Percentiles rank a stretch among this genome's conserved stretches.
These are phyloP conservation scores for Trichoderma guizhouense DNA, from an alignment of 2,329 filamentous ascomycete species.

Conservation along the genomic window DNA sequence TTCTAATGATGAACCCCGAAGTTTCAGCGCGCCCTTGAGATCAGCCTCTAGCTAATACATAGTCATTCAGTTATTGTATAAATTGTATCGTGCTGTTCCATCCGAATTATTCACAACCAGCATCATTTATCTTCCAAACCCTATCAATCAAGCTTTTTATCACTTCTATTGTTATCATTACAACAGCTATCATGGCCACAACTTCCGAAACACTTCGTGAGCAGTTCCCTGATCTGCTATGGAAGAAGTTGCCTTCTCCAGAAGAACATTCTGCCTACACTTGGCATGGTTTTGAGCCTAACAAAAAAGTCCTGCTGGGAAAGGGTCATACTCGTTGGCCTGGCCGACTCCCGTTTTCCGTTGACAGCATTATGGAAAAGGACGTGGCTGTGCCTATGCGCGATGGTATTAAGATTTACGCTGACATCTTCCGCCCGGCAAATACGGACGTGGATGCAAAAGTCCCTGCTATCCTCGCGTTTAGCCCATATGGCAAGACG, in stretches of 20 bases:
- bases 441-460: slow-evolving; percentile 25
- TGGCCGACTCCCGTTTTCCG: not conserved
- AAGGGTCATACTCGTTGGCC: not conserved
- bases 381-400: not conserved
- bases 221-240: not conserved
- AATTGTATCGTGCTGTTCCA: too few species aligned
- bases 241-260: not conserved
- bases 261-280: not conserved
- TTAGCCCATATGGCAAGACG: slow-evolving; percentile 45
- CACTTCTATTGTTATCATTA: too few species aligned
- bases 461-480: slow-evolving; percentile 42
- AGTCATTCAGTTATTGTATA: too few species aligned
- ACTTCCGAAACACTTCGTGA: not conserved
- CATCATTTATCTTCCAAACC: too few species aligned
- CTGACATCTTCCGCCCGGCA: slow-evolving; percentile 42
- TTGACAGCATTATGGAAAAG: not conserved
- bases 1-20: too few species aligned
- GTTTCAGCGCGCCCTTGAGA: too few species aligned
- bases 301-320: not conserved
- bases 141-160: too few species aligned
- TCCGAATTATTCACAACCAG: too few species aligned
- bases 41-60: too few species aligned
- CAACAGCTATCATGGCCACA: not conserved
- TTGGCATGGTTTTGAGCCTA: not conserved
- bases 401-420: slow-evolving; percentile 40